Conservation (phyloP, 345 rosid genomes). For the Capsella bursapastoris region DNA sequence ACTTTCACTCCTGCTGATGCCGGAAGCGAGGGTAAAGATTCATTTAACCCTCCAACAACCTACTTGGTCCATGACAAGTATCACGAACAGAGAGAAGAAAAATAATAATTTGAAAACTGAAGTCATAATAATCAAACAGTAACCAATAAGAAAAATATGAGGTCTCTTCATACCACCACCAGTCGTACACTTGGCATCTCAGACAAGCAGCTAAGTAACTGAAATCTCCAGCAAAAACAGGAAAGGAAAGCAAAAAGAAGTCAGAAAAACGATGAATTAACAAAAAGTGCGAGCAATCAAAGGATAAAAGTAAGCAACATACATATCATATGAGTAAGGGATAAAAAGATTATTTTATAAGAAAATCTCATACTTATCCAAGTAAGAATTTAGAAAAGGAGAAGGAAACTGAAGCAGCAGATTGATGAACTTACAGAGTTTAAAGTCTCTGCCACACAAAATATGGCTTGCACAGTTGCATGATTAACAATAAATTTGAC, state of each 20-base stretch:
- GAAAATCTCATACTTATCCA: background rate
- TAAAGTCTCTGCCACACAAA: constrained; percentile 87
- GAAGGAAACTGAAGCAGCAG: constrained; percentile 3
- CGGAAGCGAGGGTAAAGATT: constrained; percentile 82
- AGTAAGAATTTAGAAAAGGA: background rate
- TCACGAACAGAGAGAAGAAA: constrained; percentile 35
- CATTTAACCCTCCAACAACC: constrained; percentile 95
- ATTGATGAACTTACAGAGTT: constrained; percentile 58
- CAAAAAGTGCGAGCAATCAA: background rate
- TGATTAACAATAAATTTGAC: constrained; percentile 86
- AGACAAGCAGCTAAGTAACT: constrained; percentile 80
- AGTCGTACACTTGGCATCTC: constrained; percentile 82
- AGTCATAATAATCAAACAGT: background rate
- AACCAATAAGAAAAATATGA: background rate
- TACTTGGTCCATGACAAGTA: constrained; percentile 38
- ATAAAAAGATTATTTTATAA: background rate
- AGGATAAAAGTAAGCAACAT: background rate
- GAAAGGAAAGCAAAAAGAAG: background rate
- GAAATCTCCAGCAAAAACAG: constrained; percentile 51
- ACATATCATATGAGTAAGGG: constrained; percentile 10
- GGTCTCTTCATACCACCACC: constrained; percentile 72
- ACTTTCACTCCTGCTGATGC: constrained; percentile 70
- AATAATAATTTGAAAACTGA: constrained; percentile 9
- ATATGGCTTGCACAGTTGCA: constrained; percentile 80
- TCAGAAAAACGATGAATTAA: constrained; percentile 6